phyloP scores from a whole-genome alignment of 148 eudicot genomes.

The Polygonum aviculare region DNA sequence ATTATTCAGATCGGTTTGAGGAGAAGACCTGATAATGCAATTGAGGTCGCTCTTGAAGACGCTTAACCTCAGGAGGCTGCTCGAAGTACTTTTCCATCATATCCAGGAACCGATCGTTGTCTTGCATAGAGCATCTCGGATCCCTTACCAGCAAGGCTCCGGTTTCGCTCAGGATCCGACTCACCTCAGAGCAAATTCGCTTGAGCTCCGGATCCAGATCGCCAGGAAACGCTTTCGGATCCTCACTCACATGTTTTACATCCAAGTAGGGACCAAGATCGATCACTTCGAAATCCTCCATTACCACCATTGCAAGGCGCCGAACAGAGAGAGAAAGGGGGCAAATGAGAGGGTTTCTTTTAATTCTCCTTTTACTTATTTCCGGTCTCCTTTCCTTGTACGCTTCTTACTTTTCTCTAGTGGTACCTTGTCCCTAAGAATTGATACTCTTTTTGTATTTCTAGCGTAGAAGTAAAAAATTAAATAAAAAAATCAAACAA shows the following conservation, averaged over 20 bases:
- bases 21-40: slow-evolving; percentile 76
- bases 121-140: slow-evolving; percentile 69
- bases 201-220: slow-evolving; percentile 16
- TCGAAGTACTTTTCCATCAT: slow-evolving; percentile 93
- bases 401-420: not conserved
- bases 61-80: slow-evolving; percentile 51
- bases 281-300: slow-evolving; percentile 75
- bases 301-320: slow-evolving; percentile 9
- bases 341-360: not conserved
- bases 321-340: not conserved
- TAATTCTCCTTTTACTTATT: not conserved
- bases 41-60: slow-evolving; percentile 72
- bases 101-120: slow-evolving; percentile 78
- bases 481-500: too few species aligned
- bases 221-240: slow-evolving; percentile 5
- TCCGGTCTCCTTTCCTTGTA: not conserved
- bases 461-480: not conserved
- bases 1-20: not conserved
- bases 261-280: slow-evolving; percentile 59
- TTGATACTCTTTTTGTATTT: not conserved
- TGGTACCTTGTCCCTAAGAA: not conserved
- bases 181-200: slow-evolving; percentile 52
- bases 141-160: slow-evolving; percentile 79
- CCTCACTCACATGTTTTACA: not conserved
- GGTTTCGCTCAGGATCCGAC: slow-evolving; percentile 66